A percentile compares a stretch with the other conserved stretches of the same genome.
phyloP scores from a whole-genome alignment of 768 basidiomycete species.

The Trametes cingulata region DNA sequence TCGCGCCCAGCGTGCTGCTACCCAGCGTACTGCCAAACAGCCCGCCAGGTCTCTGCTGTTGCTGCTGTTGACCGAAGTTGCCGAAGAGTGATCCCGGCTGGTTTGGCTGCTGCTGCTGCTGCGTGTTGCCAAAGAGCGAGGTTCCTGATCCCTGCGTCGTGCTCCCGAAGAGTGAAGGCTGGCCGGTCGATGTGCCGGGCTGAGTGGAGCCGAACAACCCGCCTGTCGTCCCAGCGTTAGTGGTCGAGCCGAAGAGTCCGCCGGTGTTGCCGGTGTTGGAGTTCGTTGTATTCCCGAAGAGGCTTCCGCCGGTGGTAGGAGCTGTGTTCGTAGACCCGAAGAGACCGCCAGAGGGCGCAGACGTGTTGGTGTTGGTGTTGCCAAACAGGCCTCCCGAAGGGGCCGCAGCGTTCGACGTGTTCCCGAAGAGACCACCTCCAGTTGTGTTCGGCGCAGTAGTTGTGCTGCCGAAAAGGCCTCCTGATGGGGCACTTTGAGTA shows the following conservation, averaged over 20 bases:
- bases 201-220: constrained; percentile 25
- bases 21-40: constrained; percentile 29
- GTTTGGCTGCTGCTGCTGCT: constrained; percentile 18
- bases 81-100: constrained; percentile 21
- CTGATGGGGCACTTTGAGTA: constrained; percentile 14
- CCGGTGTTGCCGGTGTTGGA: constrained; percentile 1
- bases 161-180: constrained; percentile 13
- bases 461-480: constrained; percentile 30
- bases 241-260: constrained; percentile 12
- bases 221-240: constrained; percentile 14
- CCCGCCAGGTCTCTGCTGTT: constrained; percentile 17
- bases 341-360: constrained; percentile 11
- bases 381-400: constrained; percentile 21
- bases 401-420: constrained; percentile 9
- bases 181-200: neutral
- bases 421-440: constrained; percentile 27
- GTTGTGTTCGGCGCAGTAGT: constrained; percentile 11
- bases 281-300: constrained; percentile 24
- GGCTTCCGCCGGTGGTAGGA: constrained; percentile 17
- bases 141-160: constrained; percentile 4
- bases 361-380: constrained; percentile 1
- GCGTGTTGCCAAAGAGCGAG: constrained; percentile 15
- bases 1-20: constrained; percentile 31
- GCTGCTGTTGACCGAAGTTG: constrained; percentile 14
- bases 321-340: constrained; percentile 21